Evolutionary conservation across 441 rosid species (phyloP).

Genomic region (Erodium chrysanthum): DNA sequence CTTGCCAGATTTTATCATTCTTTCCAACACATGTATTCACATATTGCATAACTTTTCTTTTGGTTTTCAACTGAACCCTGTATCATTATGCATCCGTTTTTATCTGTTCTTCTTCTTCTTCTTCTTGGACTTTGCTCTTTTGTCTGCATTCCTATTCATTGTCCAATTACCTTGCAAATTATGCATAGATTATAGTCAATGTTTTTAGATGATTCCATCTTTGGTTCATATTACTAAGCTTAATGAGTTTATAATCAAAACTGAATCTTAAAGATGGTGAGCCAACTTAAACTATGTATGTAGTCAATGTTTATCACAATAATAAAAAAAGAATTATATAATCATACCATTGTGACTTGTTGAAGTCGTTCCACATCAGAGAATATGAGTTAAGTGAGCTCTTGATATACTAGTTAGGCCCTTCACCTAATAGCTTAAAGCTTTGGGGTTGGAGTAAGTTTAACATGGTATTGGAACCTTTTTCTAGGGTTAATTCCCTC

Average conservation of each 20-base stretch:
- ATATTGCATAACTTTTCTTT: background rate
- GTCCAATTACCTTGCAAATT: background rate
- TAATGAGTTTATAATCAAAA: background rate
- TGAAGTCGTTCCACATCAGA: too few relatives aligned
- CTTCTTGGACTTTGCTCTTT: background rate
- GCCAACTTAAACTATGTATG: background rate
- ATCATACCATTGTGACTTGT: background rate
- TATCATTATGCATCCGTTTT: background rate
- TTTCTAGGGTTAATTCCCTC: too few relatives aligned
- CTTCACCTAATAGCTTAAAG: too few relatives aligned
- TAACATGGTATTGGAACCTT: too few relatives aligned
- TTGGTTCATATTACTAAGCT: background rate
- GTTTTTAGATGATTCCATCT: too few relatives aligned
- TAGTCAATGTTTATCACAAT: background rate
- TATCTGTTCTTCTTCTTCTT: background rate
- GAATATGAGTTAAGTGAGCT: too few relatives aligned
- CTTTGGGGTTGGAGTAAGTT: too few relatives aligned
- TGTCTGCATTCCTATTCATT: background rate
- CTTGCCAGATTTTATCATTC: background rate
- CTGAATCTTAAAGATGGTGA: background rate
- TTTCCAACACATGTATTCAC: background rate
- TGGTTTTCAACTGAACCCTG: background rate
- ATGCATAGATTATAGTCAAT: background rate
- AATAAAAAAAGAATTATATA: background rate
- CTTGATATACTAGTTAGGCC: too few relatives aligned